A percentile compares a stretch with the other conserved stretches of the same genome.
Evolutionary conservation across 352 stramenopile genomes (phyloP).

Genomic region (Pythium aquatile): DNA sequence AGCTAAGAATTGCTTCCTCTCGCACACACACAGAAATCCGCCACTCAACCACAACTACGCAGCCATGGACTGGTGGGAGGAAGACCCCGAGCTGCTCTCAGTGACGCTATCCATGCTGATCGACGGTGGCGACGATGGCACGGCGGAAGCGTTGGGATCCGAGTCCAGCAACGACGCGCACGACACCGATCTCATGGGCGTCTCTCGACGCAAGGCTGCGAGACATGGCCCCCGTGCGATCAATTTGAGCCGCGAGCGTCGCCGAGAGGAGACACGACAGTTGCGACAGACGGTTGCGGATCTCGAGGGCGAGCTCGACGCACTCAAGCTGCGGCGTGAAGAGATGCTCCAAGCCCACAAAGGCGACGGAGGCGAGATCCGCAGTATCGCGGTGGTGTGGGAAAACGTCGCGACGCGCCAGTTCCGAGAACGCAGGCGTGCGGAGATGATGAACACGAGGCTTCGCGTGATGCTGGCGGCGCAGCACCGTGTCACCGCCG

Average conservation of each 20-base stretch:
- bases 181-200: too few relatives aligned
- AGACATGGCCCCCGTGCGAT: slow-evolving; percentile 3
- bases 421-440: slow-evolving; percentile 10
- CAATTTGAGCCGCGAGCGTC: slow-evolving; percentile 23
- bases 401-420: slow-evolving; percentile 23
- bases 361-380: neutral
- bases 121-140: neutral
- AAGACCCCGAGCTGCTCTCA: slow-evolving; percentile 21
- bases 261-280: slow-evolving; percentile 22
- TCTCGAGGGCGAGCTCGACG: slow-evolving; percentile 22
- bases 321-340: slow-evolving; percentile 15
- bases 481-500: slow-evolving; percentile 10
- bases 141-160: too few relatives aligned
- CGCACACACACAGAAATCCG: too few relatives aligned
- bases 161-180: too few relatives aligned
- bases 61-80: slow-evolving; percentile 19
- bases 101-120: slow-evolving; percentile 16
- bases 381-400: slow-evolving; percentile 13
- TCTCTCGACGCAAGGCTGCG: too few relatives aligned
- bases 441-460: slow-evolving; percentile 15
- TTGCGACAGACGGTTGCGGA: slow-evolving; percentile 20
- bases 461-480: slow-evolving; percentile 11
- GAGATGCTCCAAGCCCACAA: slow-evolving; percentile 9
- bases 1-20: too few relatives aligned
- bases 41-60: too few relatives aligned